phyloP scores from a whole-genome alignment of 192 early-diverging fungal species.

The Coemansia sp. region DNA sequence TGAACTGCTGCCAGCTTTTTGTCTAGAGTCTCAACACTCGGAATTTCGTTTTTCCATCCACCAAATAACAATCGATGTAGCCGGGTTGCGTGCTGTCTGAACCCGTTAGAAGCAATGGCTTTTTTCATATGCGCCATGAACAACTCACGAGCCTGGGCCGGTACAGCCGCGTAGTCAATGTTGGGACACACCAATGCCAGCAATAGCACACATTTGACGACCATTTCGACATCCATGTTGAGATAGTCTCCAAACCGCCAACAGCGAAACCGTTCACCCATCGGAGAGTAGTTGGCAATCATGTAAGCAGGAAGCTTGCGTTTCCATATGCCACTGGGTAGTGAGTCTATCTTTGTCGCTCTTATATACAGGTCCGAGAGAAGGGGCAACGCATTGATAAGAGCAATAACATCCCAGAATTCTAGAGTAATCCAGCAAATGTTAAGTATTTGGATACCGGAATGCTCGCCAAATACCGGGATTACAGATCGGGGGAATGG shows the following conservation, averaged over 20 bases:
- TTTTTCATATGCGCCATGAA: background rate
- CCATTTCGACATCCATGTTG: background rate
- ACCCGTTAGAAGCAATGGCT: background rate
- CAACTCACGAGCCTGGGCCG: background rate
- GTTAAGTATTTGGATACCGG: background rate
- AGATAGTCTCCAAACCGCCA: background rate
- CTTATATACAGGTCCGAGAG: background rate
- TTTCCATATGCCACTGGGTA: background rate
- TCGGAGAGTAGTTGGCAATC: background rate
- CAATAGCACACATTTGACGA: background rate
- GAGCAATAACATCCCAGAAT: background rate
- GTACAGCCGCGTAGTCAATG: background rate
- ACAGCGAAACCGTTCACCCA: background rate
- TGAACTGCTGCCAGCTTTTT: background rate
- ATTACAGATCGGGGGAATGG: background rate
- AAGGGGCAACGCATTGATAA: background rate
- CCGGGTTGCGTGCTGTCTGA: background rate
- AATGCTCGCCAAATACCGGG: background rate
- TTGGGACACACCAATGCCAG: background rate
- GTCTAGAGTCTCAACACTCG: background rate
- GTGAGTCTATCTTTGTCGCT: background rate
- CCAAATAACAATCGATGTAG: background rate
- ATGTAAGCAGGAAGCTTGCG: background rate
- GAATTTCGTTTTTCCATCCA: background rate
- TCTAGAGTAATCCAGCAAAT: background rate